phyloP scores from a whole-genome alignment of 2,329 filamentous ascomycete species.

The Beauveria brongniartii region DNA sequence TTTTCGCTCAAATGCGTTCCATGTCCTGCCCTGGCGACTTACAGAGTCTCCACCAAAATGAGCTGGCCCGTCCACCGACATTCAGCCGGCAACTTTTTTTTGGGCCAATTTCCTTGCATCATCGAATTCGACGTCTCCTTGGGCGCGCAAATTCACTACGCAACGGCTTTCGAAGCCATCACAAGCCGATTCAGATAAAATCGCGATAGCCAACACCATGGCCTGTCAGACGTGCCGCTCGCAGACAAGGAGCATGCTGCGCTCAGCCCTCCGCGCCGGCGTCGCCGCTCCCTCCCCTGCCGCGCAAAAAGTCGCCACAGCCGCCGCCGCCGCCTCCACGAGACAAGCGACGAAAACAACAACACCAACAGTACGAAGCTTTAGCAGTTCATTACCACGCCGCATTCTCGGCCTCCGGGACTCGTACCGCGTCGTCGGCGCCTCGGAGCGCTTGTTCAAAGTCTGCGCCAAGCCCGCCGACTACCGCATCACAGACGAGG shows the following conservation, averaged over 20 bases:
- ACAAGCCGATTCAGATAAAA: neutral
- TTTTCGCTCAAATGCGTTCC: no score
- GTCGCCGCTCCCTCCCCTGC: constrained; percentile 20
- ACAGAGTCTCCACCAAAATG: neutral
- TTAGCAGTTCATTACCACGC: constrained; percentile 28
- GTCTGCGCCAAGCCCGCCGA: constrained; percentile 64
- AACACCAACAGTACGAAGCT: constrained; percentile 20
- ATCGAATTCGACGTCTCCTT: neutral
- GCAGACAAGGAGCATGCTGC: constrained; percentile 34
- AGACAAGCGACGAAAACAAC: neutral
- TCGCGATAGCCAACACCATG: constrained; percentile 24
- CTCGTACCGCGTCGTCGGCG: constrained; percentile 68
- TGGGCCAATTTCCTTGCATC: neutral
- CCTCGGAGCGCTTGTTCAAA: constrained; percentile 71
- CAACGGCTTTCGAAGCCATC: neutral
- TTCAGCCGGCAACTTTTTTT: constrained; percentile 19
- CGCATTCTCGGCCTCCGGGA: constrained; percentile 28
- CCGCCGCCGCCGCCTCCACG: constrained; percentile 4
- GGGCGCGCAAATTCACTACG: neutral
- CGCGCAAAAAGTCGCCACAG: constrained; percentile 11
- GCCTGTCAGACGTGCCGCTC: constrained; percentile 41
- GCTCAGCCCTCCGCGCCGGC: constrained; percentile 22
- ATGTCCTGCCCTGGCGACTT: no score
- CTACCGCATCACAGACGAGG: constrained; percentile 65
- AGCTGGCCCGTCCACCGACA: constrained; percentile 12